Base-by-base conservation (phyloP, 2,329 filamentous ascomycete species). In the Alternaria viburni region DNA sequence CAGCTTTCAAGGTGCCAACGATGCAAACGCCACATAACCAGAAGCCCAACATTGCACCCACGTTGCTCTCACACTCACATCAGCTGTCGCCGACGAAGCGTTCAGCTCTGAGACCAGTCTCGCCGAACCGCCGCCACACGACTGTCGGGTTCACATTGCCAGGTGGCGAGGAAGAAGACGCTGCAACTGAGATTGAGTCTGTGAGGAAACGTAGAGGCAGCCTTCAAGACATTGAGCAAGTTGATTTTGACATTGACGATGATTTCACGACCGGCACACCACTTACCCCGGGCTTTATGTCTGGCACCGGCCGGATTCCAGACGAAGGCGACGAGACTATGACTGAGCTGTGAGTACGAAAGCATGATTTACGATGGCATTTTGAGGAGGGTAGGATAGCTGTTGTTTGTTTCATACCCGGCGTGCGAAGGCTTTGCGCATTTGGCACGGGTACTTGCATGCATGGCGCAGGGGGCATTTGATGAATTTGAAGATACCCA, bases 241-340 rank as follows among this genome's bases (percentile, higher is more conserved):
- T 59, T 6, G 78, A 74, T n/a, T 81, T 82, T 55, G 80, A 78
- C 41, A 79, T 75, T 56, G 79, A 77, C 50, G 79, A 77, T 54
- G 80, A 71, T n/a, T 68, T 82, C n/a, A 72, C 81, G 32, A 71
- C 76, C 9, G 77, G 78, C 6, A 82, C 81, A 28, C 77, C 79
- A 19, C 75, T 78, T 26, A 77, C 74, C 7, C 75, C 74, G 4
- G 73, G 67, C n/a, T 72, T 74, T 21, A 49, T 59, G 17, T 55
- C 64, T 15, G 73, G 72, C 1, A 76, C 74, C 12, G 73, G 71
- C 7, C 69, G 66, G 17, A 50, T 66, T 1, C 68, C 63, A 2
- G 66, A 69, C 6, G 71, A 77, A 3, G 69, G 73, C 10, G 69
- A 70, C 17, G 65, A 32, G 23, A 69, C 65, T 4, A 67, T 65